Evolutionary conservation across 169 alveolate genomes (phyloP).

Genomic region (Plasmodium chabaudi): DNA sequence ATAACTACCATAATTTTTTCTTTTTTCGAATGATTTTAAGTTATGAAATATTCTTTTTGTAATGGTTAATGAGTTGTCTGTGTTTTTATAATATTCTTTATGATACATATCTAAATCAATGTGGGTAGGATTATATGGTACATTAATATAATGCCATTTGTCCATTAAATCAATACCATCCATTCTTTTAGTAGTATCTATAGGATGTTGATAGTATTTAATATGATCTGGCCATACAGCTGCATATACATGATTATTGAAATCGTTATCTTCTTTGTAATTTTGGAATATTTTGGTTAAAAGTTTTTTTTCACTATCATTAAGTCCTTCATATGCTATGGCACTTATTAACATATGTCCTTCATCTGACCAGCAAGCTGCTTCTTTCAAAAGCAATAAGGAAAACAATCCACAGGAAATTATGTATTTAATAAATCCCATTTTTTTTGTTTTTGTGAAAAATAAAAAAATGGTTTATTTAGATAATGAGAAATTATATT

Average conservation of each 20-base stretch:
- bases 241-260: slow-evolving; percentile 74
- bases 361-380: slow-evolving; percentile 67
- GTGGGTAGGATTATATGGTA: slow-evolving; percentile 47
- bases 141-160: slow-evolving; percentile 50
- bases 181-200: slow-evolving; percentile 27
- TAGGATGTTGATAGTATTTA: slow-evolving; percentile 29
- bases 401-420: neutral
- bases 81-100: slow-evolving; percentile 14
- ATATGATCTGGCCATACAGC: slow-evolving; percentile 84
- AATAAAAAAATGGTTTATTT: too few relatives aligned
- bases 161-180: slow-evolving; percentile 57
- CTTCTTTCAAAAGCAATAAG: slow-evolving; percentile 7
- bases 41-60: slow-evolving; percentile 24
- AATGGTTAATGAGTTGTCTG: slow-evolving; percentile 43
- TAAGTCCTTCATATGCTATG: slow-evolving; percentile 32
- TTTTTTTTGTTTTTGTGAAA: too few relatives aligned
- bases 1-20: slow-evolving; percentile 64
- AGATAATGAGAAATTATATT: too few relatives aligned
- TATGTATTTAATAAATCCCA: neutral
- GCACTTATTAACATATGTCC: slow-evolving; percentile 69
- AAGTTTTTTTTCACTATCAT: slow-evolving; percentile 16
- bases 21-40: slow-evolving; percentile 23
- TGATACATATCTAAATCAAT: slow-evolving; percentile 17
- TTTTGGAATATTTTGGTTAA: slow-evolving; percentile 32
- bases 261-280: slow-evolving; percentile 74